A percentile compares a stretch with the other conserved stretches of the same genome.
Conservation (phyloP, 2,329 filamentous ascomycete genomes). For the Macroventuria anomochaeta region DNA sequence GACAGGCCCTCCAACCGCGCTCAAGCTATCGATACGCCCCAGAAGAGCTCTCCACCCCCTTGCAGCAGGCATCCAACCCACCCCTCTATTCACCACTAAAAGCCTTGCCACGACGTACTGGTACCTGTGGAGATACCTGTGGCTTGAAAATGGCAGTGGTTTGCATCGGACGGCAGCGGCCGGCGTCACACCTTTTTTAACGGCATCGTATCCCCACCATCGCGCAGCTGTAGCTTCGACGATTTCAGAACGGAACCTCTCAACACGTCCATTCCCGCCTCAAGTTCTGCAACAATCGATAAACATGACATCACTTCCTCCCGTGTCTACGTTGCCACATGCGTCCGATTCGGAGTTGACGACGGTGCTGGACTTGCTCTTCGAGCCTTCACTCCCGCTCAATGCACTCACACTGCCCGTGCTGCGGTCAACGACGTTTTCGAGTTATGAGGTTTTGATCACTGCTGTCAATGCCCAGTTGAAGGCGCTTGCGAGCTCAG, state of each 20-base stretch:
- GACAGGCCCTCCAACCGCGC: not conserved
- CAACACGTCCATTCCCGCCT: not conserved
- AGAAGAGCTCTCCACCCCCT: conserved; percentile 22
- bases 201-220: conserved; percentile 1
- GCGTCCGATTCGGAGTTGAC: conserved; percentile 64
- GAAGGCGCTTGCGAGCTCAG: conserved; percentile 45
- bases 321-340: conserved; percentile 61
- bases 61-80: conserved; percentile 29
- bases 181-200: conserved; percentile 22
- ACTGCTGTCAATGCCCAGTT: conserved; percentile 69
- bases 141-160: not conserved
- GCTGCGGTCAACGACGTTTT: conserved; percentile 66
- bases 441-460: conserved; percentile 74
- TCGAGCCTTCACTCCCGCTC: conserved; percentile 80
- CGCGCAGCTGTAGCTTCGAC: conserved; percentile 1
- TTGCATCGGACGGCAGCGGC: conserved; percentile 37
- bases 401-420: conserved; percentile 74
- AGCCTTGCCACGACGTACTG: not conserved
- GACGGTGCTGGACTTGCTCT: conserved; percentile 75
- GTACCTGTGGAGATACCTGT: not conserved
- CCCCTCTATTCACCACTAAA: conserved; percentile 15
- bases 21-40: not conserved
- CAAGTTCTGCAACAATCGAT: conserved; percentile 10
- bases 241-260: not conserved
- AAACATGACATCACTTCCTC: conserved; percentile 59